Evolutionary conservation across 1,284 basidiomycete genomes (phyloP), one percentile per base, ranked within the genome.

Genomic region (Naganishia liquefaciens): DNA sequence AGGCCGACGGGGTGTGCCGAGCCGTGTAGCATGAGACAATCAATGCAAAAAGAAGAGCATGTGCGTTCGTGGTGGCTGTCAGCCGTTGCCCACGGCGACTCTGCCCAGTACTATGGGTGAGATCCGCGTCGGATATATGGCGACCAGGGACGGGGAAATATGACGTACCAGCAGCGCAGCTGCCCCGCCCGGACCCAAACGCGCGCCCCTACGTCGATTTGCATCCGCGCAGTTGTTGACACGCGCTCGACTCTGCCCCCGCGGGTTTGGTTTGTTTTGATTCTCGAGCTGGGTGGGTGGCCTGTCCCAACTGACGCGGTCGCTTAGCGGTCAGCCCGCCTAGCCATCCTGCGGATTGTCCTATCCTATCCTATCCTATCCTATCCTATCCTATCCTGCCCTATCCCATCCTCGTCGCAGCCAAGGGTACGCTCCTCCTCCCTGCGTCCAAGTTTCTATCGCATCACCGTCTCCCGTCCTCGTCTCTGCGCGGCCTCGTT

Each of bases 261-360:
- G 49, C 28, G 49, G 6, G 15, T 15, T 33, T 13, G 19, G 27
- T 19, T 53, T 53, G 51, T 53, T 53, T 53, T 37, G 30, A 30
- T 53, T 30, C 23, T 53, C 39, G n/a, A n/a, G n/a, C n/a, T n/a
- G n/a, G n/a, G n/a, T n/a, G n/a, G n/a, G n/a, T n/a, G n/a, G 33
- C 33, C 33, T 53, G 51, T 37, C 51, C 7, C 51, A 53, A n/a
- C 51, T 53, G 51, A 53, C 51, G 51, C 51, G 51, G 25, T 49
- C 21, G 47, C 47, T 27, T 25, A 25, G 21, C 21, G n/a, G n/a
- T n/a, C n/a, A n/a, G n/a, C n/a, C n/a, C n/a, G n/a, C n/a, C n/a
- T n/a, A n/a, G n/a, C n/a, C n/a, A n/a, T n/a, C n/a, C n/a, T n/a
- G 25, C 25, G 49, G 49, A 51, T 30, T 5, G 25, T 13, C 6